Evolutionary conservation across 106 monocot genomes (phyloP).

Genomic region (Acanthochlamys bracteata): DNA sequence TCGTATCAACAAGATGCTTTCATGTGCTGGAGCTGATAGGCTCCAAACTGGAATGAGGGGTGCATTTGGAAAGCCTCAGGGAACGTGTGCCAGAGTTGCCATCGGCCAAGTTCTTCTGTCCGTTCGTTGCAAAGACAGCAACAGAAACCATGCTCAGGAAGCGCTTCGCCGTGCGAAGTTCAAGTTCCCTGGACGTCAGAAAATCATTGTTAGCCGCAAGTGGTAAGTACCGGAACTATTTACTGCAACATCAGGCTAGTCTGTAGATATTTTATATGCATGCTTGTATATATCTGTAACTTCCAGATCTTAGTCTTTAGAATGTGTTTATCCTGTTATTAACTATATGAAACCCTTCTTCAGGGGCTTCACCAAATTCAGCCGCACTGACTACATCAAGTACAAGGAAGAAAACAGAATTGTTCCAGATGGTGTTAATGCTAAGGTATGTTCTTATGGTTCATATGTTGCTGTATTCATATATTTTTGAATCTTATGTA

Average conservation of each 20-base stretch:
- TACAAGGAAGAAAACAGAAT: constrained; percentile 51
- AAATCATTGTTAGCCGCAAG: constrained; percentile 71
- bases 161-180: constrained; percentile 68
- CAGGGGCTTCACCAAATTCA: constrained; percentile 71
- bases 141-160: constrained; percentile 49
- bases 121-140: constrained; percentile 69
- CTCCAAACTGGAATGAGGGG: constrained; percentile 91
- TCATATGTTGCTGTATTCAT: background rate
- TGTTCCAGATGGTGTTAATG: constrained; percentile 59
- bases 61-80: constrained; percentile 82
- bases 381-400: constrained; percentile 48
- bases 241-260: background rate
- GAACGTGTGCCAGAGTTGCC: constrained; percentile 62
- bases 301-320: background rate
- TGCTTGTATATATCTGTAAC: background rate
- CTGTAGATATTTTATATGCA: background rate
- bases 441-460: constrained; percentile 33
- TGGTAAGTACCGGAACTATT: constrained; percentile 16
- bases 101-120: constrained; percentile 70
- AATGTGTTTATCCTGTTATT: no score
- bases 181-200: constrained; percentile 80
- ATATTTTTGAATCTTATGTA: no score
- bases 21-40: constrained; percentile 94
- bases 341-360: background rate
- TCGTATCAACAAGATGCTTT: constrained; percentile 91